Percentiles rank a stretch among this genome's conserved stretches.
Conservation (phyloP, 2,329 filamentous ascomycete species). For the Helotiales sp. region DNA sequence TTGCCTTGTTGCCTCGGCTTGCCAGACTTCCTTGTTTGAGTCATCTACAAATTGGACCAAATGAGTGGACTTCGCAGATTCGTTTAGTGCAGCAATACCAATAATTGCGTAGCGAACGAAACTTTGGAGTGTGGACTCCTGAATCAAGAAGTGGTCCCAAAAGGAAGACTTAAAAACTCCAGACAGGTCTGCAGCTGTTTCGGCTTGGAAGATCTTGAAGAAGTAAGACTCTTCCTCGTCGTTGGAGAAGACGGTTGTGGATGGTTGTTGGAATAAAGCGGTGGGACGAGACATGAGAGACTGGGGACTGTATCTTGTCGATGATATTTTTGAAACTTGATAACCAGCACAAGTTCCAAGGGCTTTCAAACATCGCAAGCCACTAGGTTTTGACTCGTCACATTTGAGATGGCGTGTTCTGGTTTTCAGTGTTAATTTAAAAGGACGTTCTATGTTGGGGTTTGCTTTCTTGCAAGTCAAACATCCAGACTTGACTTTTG, state of each 20-base stretch:
- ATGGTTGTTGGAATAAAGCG: background rate
- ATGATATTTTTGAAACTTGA: background rate
- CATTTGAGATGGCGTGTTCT: background rate
- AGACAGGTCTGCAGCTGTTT: background rate
- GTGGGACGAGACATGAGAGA: background rate
- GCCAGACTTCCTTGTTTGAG: background rate
- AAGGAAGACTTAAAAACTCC: background rate
- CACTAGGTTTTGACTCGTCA: background rate
- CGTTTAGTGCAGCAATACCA: background rate
- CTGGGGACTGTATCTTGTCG: background rate
- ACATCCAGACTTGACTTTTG: background rate
- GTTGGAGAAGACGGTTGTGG: background rate
- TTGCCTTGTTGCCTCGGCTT: background rate
- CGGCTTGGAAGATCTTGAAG: background rate
- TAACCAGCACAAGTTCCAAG: background rate
- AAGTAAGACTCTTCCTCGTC: background rate
- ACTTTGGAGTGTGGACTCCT: background rate
- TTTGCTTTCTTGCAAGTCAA: background rate
- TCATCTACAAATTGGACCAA: background rate
- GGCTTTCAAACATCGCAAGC: background rate
- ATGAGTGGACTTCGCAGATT: background rate
- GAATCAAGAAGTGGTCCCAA: background rate
- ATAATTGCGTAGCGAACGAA: background rate
- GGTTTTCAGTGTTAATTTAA: background rate
- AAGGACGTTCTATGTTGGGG: background rate